Conservation (phyloP, 2,329 filamentous ascomycete genomes). For the Phialophora tarda region DNA sequence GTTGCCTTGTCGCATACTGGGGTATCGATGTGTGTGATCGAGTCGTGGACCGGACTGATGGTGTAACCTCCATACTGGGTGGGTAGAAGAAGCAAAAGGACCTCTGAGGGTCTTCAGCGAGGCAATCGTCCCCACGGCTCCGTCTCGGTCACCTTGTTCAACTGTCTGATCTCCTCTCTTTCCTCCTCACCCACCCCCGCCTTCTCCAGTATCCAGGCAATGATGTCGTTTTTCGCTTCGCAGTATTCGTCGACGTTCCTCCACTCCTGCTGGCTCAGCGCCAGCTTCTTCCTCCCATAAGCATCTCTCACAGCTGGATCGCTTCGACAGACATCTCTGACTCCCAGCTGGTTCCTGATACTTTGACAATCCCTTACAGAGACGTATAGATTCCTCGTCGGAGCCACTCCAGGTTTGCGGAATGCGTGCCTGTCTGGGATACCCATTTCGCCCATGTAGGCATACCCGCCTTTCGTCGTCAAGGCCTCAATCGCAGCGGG, state of each 20-base stretch:
- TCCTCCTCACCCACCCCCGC: slow-evolving; percentile 29
- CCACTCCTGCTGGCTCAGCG: slow-evolving; percentile 31
- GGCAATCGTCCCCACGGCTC: not conserved
- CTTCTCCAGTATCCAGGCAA: slow-evolving; percentile 31
- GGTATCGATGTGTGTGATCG: not conserved
- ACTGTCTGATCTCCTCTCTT: slow-evolving; percentile 25
- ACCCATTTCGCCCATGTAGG: slow-evolving; percentile 46
- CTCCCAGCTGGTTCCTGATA: slow-evolving; percentile 47
- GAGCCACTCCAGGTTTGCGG: slow-evolving; percentile 42
- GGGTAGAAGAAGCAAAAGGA: not conserved
- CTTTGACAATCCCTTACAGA: slow-evolving; percentile 45
- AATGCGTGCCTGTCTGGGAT: slow-evolving; percentile 46
- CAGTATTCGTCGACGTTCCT: slow-evolving; percentile 34
- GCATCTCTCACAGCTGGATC: slow-evolving; percentile 43
- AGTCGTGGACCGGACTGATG: not conserved
- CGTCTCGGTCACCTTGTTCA: slow-evolving; percentile 16
- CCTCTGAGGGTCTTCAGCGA: not conserved
- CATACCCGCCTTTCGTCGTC: slow-evolving; percentile 43
- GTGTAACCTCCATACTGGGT: not conserved
- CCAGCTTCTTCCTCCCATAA: slow-evolving; percentile 31
- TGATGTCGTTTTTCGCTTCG: slow-evolving; percentile 35
- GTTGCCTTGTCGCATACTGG: slow-evolving; percentile 19
- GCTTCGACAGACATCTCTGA: slow-evolving; percentile 46
- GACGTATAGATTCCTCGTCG: slow-evolving; percentile 47
- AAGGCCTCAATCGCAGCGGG: slow-evolving; percentile 42